phyloP scores from a whole-genome alignment of 1,284 basidiomycete genomes.

The Veloboletus limbatus region DNA sequence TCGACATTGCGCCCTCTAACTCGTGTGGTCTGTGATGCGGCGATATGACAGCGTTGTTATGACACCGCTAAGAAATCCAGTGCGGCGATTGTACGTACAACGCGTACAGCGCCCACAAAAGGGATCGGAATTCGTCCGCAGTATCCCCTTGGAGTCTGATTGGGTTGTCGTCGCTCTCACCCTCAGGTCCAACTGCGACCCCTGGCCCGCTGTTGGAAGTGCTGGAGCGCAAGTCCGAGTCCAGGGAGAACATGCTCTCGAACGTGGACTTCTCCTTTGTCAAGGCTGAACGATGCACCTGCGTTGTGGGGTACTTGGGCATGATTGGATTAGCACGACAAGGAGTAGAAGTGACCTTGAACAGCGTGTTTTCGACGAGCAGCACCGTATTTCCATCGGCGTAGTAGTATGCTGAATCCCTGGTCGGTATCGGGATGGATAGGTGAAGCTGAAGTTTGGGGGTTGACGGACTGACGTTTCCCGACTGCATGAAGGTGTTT shows the following conservation, averaged over 20 bases:
- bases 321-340: slow-evolving; percentile 2
- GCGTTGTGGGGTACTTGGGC: slow-evolving; percentile 4
- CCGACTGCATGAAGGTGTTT: slow-evolving; percentile 34
- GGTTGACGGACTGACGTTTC: slow-evolving; percentile 30
- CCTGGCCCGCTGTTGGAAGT: slow-evolving; percentile 19
- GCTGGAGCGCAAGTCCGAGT: slow-evolving; percentile 32
- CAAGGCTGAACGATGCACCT: slow-evolving; percentile 52
- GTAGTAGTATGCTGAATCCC: slow-evolving; percentile 33
- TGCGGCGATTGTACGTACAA: slow-evolving; percentile 38
- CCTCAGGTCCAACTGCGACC: slow-evolving; percentile 38
- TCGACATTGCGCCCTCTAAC: slow-evolving; percentile 42
- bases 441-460: slow-evolving; percentile 34
- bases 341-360: slow-evolving; percentile 39
- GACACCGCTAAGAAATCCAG: slow-evolving; percentile 1
- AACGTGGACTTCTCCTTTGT: slow-evolving; percentile 52
- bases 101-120: slow-evolving; percentile 50
- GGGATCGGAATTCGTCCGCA: slow-evolving; percentile 44
- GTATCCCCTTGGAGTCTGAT: slow-evolving; percentile 49
- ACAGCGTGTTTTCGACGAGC: slow-evolving; percentile 45
- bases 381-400: slow-evolving; percentile 47
- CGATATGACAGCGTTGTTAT: slow-evolving; percentile 4
- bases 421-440: slow-evolving; percentile 33
- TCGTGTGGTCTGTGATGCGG: slow-evolving; percentile 42
- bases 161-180: slow-evolving; percentile 46
- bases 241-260: slow-evolving; percentile 50